These are phyloP conservation scores for Leishmania lainsoni DNA, from an alignment of 208 protist genomes.

Conservation along the genomic window DNA sequence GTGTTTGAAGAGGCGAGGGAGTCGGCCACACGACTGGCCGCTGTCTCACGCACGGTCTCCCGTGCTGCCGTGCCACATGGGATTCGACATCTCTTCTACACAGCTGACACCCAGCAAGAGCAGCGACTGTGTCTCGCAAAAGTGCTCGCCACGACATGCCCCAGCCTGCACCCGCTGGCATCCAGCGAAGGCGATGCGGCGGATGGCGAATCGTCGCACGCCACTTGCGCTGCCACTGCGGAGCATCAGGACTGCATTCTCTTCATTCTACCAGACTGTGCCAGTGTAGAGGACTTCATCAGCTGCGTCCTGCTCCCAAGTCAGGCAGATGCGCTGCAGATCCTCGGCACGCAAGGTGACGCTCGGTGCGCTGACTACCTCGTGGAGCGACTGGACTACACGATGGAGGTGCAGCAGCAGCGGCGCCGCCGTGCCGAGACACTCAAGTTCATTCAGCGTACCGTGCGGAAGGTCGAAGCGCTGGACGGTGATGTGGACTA, in stretches of 20 bases:
- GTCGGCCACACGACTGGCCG: conserved; percentile 21
- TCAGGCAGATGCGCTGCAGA: conserved; percentile 28
- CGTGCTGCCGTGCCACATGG: conserved; percentile 61
- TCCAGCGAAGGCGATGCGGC: not conserved
- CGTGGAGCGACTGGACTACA: conserved; percentile 48
- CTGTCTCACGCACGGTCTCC: conserved; percentile 43
- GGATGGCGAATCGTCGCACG: not conserved
- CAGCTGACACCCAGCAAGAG: conserved; percentile 74
- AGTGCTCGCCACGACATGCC: conserved; percentile 42
- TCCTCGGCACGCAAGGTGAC: not conserved
- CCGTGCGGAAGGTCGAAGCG: conserved; percentile 16
- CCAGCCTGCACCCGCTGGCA: conserved; percentile 1
- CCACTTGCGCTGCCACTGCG: not conserved
- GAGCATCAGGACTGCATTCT: conserved; percentile 43
- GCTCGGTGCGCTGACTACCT: conserved; percentile 20
- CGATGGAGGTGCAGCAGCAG: conserved; percentile 35
- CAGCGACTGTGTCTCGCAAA: conserved; percentile 64
- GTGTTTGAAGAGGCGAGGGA: conserved; percentile 65
- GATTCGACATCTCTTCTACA: conserved; percentile 83
- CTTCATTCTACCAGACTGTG: conserved; percentile 67
- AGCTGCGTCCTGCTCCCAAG: conserved; percentile 56
- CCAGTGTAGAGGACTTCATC: conserved; percentile 49
- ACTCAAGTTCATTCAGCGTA: conserved; percentile 41
- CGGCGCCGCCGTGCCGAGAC: conserved; percentile 39
- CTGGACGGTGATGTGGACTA: not conserved